These are phyloP conservation scores for Pseudomassariella vexata DNA, from an alignment of 2,329 filamentous ascomycete genomes.

Conservation along the genomic window DNA sequence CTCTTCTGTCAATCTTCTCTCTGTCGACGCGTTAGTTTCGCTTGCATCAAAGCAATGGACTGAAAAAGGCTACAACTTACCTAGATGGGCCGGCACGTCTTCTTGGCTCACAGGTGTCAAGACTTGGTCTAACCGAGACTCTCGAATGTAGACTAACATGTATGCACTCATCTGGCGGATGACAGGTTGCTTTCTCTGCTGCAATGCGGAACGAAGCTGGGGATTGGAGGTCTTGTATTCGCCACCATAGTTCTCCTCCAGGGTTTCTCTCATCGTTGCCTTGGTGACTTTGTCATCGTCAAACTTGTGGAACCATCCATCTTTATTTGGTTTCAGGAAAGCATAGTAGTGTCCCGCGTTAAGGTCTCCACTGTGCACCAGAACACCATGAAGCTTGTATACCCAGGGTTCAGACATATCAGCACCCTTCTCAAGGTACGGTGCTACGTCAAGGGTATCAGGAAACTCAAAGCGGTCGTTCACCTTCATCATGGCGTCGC, in stretches of 20 bases:
- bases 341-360: slow-evolving; percentile 99
- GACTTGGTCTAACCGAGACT: slow-evolving; percentile 77
- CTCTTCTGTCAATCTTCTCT: slow-evolving; percentile 76
- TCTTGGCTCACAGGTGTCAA: slow-evolving; percentile 69
- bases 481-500: slow-evolving; percentile 98
- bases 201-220: slow-evolving; percentile 32
- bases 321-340: slow-evolving; percentile 87
- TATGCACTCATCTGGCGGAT: slow-evolving; percentile 80
- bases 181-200: slow-evolving; percentile 52
- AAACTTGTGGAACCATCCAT: slow-evolving; percentile 93
- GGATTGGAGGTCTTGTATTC: slow-evolving; percentile 59
- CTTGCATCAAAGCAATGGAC: no score
- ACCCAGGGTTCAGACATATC: slow-evolving; percentile 85
- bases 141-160: slow-evolving; percentile 97
- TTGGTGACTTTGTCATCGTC: slow-evolving; percentile 97
- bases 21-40: no score
- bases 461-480: slow-evolving; percentile 90
- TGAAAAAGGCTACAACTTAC: no score
- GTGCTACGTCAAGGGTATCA: slow-evolving; percentile 74
- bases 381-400: slow-evolving; percentile 89
- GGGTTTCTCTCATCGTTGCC: slow-evolving; percentile 81
- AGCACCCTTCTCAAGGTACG: slow-evolving; percentile 80
- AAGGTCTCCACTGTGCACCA: slow-evolving; percentile 93
- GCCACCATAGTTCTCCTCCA: slow-evolving; percentile 96
- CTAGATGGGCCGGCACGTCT: slow-evolving; percentile 77